Conservation (phyloP, 2,329 filamentous ascomycete genomes). For the Cercospora berteroae region DNA sequence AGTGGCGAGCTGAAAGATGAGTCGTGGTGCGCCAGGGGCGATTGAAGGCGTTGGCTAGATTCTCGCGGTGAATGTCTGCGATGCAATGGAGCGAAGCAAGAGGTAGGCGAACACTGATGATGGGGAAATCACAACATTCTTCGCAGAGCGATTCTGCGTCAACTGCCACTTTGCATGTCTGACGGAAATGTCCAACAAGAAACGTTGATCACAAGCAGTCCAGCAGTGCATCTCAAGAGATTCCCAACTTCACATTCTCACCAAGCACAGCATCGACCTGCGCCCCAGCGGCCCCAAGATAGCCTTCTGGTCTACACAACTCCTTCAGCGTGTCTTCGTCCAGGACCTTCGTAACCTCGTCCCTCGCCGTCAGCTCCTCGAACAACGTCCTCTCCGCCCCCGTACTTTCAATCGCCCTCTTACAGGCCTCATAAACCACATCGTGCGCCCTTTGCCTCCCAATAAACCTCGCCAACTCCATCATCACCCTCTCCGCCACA, state of each 20-base stretch:
- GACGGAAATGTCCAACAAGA: background rate
- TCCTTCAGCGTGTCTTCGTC: constrained; percentile 20
- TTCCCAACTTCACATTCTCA: background rate
- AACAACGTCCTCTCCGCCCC: constrained; percentile 15
- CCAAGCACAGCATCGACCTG: constrained; percentile 27
- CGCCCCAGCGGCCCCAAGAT: constrained; percentile 25
- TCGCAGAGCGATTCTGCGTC: background rate
- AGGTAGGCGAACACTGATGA: background rate
- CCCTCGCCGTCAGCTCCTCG: constrained; percentile 21
- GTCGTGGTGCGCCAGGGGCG: background rate
- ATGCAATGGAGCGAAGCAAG: background rate
- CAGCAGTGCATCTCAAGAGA: background rate
- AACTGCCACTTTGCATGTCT: background rate
- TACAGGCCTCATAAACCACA: constrained; percentile 40
- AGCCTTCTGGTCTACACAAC: constrained; percentile 32
- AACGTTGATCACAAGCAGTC: background rate
- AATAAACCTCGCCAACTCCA: constrained; percentile 37
- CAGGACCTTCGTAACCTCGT: constrained; percentile 22
- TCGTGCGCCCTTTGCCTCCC: constrained; percentile 40
- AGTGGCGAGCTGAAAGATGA: background rate
- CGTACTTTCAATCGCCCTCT: constrained; percentile 25
- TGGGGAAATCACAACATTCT: background rate
- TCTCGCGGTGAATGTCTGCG: background rate
- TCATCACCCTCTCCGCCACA: constrained; percentile 44
- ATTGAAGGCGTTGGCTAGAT: background rate